A percentile compares a stretch with the other conserved stretches of the same genome.
Conservation (phyloP, 148 eudicot genomes). For the Camellia japonica region DNA sequence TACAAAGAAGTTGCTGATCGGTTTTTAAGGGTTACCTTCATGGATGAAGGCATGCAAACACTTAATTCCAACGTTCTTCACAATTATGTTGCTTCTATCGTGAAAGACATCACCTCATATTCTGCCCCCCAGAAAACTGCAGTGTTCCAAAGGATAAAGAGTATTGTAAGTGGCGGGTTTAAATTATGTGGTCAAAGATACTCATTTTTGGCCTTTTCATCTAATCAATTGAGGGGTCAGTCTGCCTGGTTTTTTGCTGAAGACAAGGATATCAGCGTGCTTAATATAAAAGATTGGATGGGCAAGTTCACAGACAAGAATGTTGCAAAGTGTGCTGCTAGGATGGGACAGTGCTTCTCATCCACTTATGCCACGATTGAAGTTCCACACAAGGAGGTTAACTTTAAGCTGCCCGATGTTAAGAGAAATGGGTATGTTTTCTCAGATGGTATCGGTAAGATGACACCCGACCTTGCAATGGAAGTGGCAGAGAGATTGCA, state of each 20-base stretch:
- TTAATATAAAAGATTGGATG: constrained; percentile 63
- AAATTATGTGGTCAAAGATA: constrained; percentile 68
- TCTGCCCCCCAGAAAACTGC: constrained; percentile 49
- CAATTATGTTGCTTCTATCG: constrained; percentile 58
- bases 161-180: constrained; percentile 52
- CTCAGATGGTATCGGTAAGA: constrained; percentile 89
- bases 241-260: constrained; percentile 97
- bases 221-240: constrained; percentile 82
- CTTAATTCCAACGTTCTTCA: constrained; percentile 55
- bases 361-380: constrained; percentile 86
- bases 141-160: constrained; percentile 53
- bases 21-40: constrained; percentile 79
- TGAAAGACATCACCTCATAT: constrained; percentile 48
- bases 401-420: constrained; percentile 44
- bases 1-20: constrained; percentile 63
- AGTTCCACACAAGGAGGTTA: constrained; percentile 47
- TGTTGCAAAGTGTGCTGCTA: constrained; percentile 87
- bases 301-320: constrained; percentile 58
- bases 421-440: constrained; percentile 62
- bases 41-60: constrained; percentile 83
- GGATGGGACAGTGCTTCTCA: constrained; percentile 93
- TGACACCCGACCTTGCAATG: constrained; percentile 68
- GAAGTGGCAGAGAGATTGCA: constrained; percentile 73
- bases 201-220: constrained; percentile 78
- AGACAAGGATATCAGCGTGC: constrained; percentile 33